Percentiles rank a stretch among this genome's conserved stretches.
phyloP scores from a whole-genome alignment of 495 filamentous ascomycete genomes.

The Neurospora cerealis region DNA sequence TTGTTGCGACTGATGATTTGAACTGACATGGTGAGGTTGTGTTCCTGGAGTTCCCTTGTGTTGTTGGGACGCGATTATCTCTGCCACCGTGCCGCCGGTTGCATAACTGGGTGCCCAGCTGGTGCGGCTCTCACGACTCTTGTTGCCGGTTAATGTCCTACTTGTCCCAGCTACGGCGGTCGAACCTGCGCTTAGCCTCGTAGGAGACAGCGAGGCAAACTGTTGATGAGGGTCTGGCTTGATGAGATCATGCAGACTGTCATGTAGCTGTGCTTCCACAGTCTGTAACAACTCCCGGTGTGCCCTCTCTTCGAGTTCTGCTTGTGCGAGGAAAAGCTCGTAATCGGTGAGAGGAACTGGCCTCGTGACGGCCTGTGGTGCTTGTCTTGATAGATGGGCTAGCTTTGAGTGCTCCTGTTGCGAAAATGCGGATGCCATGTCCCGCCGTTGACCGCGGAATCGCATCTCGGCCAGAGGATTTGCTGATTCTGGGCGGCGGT shows the following conservation, averaged over 20 bases:
- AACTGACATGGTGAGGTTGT: not conserved
- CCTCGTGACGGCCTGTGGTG: not conserved
- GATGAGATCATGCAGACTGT: not conserved
- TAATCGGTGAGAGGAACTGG: constrained; percentile 10
- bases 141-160: not conserved
- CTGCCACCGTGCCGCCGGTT: not conserved
- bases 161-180: constrained; percentile 1
- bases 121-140: constrained; percentile 1
- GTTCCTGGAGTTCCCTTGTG: not conserved
- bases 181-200: not conserved
- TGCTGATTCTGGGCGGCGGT: not conserved
- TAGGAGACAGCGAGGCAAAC: constrained; percentile 1
- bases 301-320: constrained; percentile 17
- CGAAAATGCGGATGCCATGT: not conserved
- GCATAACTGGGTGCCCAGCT: constrained; percentile 10
- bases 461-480: not conserved
- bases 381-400: not conserved
- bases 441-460: not conserved
- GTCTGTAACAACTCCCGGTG: constrained; percentile 3
- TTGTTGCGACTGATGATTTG: not conserved
- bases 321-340: constrained; percentile 20
- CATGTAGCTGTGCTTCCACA: not conserved
- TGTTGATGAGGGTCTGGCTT: constrained; percentile 16
- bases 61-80: not conserved
- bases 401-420: not conserved